Conservation (phyloP, 352 stramenopile genomes). For the Stramenopiles sp. region DNA sequence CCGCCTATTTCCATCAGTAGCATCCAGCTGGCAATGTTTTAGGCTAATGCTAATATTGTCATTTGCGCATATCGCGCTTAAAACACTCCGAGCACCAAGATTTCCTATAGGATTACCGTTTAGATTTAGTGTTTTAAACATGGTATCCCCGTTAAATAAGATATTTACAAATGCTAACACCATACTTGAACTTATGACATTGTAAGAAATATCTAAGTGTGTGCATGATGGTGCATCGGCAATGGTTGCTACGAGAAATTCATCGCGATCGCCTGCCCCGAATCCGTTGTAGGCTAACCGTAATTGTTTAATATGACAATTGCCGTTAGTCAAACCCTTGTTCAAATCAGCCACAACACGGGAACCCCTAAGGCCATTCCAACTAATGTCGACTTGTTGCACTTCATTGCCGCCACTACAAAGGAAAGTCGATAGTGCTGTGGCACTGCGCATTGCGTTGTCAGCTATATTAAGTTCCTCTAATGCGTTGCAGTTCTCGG, state of each 20-base stretch:
- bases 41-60: not conserved
- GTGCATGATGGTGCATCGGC: not conserved
- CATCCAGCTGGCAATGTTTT: not conserved
- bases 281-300: not conserved
- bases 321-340: not conserved
- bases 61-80: not conserved
- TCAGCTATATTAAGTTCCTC: not conserved
- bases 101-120: not conserved
- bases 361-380: not conserved
- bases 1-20: not conserved
- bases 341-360: not conserved
- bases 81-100: not conserved
- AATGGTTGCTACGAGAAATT: not conserved
- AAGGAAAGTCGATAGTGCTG: not conserved
- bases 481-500: not conserved
- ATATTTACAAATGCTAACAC: not conserved
- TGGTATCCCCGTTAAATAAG: not conserved
- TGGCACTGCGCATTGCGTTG: not conserved
- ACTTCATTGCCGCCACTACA: not conserved
- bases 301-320: not conserved
- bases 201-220: not conserved
- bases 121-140: not conserved
- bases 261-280: not conserved
- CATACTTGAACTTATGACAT: not conserved
- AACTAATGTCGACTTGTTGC: not conserved